These are phyloP conservation scores for Ogataea paradorogensis DNA, from an alignment of 805 yeast species.

Conservation along the genomic window DNA sequence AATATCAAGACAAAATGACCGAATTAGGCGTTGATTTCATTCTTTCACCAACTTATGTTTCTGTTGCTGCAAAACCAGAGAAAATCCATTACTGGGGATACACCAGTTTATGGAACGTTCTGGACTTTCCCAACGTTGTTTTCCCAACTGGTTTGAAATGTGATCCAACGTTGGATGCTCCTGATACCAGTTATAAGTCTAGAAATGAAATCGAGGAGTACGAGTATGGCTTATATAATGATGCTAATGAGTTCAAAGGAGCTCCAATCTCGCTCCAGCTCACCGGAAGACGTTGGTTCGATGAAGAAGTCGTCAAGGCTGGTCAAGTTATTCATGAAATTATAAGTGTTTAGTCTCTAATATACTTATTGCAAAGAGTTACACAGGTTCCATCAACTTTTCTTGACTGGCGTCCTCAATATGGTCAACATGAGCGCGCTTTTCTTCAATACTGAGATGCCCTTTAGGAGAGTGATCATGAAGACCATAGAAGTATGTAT, in stretches of 20 bases:
- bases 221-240: constrained; percentile 33
- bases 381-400: background rate
- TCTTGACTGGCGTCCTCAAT: constrained; percentile 2
- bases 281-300: constrained; percentile 49
- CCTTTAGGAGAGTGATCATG: background rate
- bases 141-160: constrained; percentile 57
- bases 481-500: constrained; percentile 10
- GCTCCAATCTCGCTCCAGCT: constrained; percentile 52
- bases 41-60: constrained; percentile 59
- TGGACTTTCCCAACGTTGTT: constrained; percentile 62
- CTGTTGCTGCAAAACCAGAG: constrained; percentile 64
- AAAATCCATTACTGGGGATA: constrained; percentile 69
- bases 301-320: constrained; percentile 48
- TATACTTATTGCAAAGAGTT: background rate
- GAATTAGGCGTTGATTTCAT: constrained; percentile 58
- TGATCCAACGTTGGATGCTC: constrained; percentile 32
- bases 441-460: background rate
- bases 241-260: constrained; percentile 36
- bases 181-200: constrained; percentile 18
- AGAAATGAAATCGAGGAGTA: constrained; percentile 30
- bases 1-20: constrained; percentile 47
- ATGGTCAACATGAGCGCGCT: constrained; percentile 1
- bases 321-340: constrained; percentile 39
- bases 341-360: constrained; percentile 7
- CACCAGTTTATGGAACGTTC: constrained; percentile 64